Conservation (phyloP, 352 stramenopile genomes). For the Plasmopara viticola region DNA sequence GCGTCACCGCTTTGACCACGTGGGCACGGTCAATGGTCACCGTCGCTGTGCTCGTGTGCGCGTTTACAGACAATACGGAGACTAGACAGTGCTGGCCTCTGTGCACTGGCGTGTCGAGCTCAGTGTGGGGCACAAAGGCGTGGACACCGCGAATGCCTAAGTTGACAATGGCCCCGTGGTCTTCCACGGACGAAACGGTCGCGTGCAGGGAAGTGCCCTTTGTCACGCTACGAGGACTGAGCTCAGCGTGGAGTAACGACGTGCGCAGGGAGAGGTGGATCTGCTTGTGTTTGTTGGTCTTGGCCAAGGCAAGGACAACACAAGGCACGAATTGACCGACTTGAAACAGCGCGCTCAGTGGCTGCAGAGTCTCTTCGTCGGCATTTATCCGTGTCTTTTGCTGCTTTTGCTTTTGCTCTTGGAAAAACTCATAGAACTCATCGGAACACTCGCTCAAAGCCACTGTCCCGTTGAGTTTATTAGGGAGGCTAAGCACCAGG, state of each 20-base stretch:
- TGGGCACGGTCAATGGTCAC: slow-evolving; percentile 60
- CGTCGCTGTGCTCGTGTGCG: slow-evolving; percentile 66
- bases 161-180: slow-evolving; percentile 93
- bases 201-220: slow-evolving; percentile 81
- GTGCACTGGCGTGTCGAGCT: slow-evolving; percentile 42
- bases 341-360: slow-evolving; percentile 53
- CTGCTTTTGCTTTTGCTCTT: slow-evolving; percentile 22
- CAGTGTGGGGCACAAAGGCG: slow-evolving; percentile 70
- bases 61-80: slow-evolving; percentile 63
- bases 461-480: slow-evolving; percentile 92
- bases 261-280: slow-evolving; percentile 89
- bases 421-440: slow-evolving; percentile 49
- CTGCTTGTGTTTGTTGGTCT: slow-evolving; percentile 73
- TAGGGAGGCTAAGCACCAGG: slow-evolving; percentile 87
- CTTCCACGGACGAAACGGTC: slow-evolving; percentile 86
- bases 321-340: slow-evolving; percentile 83
- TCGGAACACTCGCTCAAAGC: slow-evolving; percentile 68
- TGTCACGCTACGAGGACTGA: slow-evolving; percentile 43
- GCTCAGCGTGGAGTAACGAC: slow-evolving; percentile 78
- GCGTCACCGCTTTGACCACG: slow-evolving; percentile 71
- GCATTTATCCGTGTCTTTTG: slow-evolving; percentile 9
- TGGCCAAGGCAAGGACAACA: slow-evolving; percentile 66
- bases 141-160: slow-evolving; percentile 75
- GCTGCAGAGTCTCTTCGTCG: slow-evolving; percentile 31
- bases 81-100: slow-evolving; percentile 68